Base-by-base conservation (phyloP, 2,329 filamentous ascomycete species). In the Venturia carpophila region DNA sequence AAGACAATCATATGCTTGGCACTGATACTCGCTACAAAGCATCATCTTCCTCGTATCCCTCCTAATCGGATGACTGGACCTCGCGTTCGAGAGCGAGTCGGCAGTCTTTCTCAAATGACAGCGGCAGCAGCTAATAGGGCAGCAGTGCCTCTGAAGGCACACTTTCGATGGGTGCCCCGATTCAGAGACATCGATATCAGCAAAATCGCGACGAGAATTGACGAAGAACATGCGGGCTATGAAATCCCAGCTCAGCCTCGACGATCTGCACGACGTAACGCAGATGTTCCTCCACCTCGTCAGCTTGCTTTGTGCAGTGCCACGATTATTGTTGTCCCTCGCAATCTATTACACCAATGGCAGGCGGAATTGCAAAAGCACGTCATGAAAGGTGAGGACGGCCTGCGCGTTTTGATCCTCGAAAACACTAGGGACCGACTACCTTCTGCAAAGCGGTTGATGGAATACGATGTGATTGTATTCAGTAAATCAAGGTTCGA, bases 291-390 rank as follows among this genome's bases (percentile, higher is more conserved):
- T 2, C 64, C 64, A 42, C 60, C 64, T 10, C 41, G 60, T 10
- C 15, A 45, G n/a, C 9, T 96, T 3, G 83, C 79, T 34, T 78
- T 94, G 9, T 90, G 87, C 67, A 81, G 84, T 37, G 83, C 84
- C 0, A 96, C 88, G 0, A 78, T 97, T 3, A 79, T 96, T 21
- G 83, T 97, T 39, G 91, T 92, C 0, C 93, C 93, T 0, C 81
- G 86, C 17, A 97, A 97, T 71, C 79, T 97, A 30, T 79, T 96
- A 3, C 82, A 87, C 64, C 93, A 97, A 73, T 97, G 93, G 93
- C 79, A 84, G 64, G 81, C 85, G 13, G 91, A 97, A 71, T 91
- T 97, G 13, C 73, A 79, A 2, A 92, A 91, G 71, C 93, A 97
- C 71, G 88, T 91, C 0, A 74, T 80, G 42, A 68, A 72, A 5